Evolutionary conservation across 208 protist species (phyloP).

Genomic region (Trypanosoma theileri): DNA sequence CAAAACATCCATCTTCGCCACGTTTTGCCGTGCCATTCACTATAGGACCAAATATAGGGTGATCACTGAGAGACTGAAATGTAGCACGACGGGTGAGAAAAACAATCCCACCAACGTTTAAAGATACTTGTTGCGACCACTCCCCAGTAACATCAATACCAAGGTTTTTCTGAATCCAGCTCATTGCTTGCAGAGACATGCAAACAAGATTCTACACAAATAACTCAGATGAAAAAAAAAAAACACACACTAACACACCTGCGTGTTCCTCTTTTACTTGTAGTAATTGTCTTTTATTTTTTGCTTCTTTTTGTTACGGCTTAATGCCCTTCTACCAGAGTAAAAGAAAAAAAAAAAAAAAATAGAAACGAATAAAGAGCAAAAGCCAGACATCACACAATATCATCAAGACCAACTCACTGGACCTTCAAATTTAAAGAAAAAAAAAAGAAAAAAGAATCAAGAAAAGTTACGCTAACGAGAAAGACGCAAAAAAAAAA

Average conservation of each 20-base stretch:
- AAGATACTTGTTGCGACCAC: conserved; percentile 40
- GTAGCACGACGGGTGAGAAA: conserved; percentile 46
- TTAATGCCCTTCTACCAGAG: background rate
- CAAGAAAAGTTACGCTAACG: no score
- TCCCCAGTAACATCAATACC: conserved; percentile 47
- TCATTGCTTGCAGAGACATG: conserved; percentile 39
- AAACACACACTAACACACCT: background rate
- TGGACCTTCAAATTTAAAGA: background rate
- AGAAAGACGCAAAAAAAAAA: background rate
- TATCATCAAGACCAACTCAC: background rate
- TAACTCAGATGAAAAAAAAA: conserved; percentile 18
- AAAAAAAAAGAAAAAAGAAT: background rate
- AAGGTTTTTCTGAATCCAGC: conserved; percentile 31
- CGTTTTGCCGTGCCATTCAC: conserved; percentile 36
- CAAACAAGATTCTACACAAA: conserved; percentile 2
- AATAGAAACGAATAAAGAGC: no score
- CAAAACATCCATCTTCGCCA: conserved; percentile 53
- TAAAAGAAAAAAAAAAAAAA: background rate
- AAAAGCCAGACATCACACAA: no score
- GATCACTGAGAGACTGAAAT: conserved; percentile 31
- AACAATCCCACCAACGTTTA: conserved; percentile 68
- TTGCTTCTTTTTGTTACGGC: background rate
- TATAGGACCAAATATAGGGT: conserved; percentile 59
- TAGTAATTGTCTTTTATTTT: conserved; percentile 14
- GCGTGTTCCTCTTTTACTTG: background rate